A percentile compares a stretch with the other conserved stretches of the same genome.
These are phyloP conservation scores for Paratrimastix pyriformis DNA, from an alignment of 78 protist genomes.

Conservation along the genomic window DNA sequence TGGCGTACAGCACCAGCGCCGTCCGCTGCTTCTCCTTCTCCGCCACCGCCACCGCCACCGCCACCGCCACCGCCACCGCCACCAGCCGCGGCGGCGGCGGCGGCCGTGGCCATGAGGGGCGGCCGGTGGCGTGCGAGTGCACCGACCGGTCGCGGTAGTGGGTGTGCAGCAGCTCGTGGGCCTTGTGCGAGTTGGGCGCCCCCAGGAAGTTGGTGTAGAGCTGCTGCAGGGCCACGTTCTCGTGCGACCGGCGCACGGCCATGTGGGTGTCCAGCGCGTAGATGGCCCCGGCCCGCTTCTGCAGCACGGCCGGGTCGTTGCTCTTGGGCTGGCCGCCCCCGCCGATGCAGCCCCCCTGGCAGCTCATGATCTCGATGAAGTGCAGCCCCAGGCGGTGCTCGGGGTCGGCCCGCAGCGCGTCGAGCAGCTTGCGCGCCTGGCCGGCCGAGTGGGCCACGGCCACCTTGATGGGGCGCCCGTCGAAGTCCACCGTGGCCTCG, in stretches of 20 bases:
- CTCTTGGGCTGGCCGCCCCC: constrained; percentile 36
- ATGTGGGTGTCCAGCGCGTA: not conserved
- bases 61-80: too few relatives aligned
- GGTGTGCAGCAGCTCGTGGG: constrained; percentile 35
- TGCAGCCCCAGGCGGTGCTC: not conserved
- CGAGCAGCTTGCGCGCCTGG: not conserved
- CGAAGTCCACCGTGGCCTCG: too few relatives aligned
- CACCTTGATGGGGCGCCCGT: too few relatives aligned
- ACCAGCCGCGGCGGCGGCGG: too few relatives aligned
- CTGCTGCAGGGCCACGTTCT: not conserved
- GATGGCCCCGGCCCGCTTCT: not conserved
- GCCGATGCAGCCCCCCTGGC: constrained; percentile 38
- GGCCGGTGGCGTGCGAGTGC: too few relatives aligned
- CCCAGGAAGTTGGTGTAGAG: not conserved
- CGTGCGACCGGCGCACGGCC: constrained; percentile 7
- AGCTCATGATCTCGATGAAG: constrained; percentile 40
- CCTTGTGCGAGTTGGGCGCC: constrained; percentile 10
- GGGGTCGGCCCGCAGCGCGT: not conserved
- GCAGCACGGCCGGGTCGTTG: not conserved
- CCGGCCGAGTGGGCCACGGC: too few relatives aligned
- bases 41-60: too few relatives aligned
- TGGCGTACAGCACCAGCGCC: too few relatives aligned
- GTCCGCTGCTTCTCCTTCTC: too few relatives aligned
- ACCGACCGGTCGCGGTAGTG: too few relatives aligned
- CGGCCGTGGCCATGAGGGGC: too few relatives aligned